Conservation (phyloP, 768 basidiomycete species). For the Lyophyllum semitale region DNA sequence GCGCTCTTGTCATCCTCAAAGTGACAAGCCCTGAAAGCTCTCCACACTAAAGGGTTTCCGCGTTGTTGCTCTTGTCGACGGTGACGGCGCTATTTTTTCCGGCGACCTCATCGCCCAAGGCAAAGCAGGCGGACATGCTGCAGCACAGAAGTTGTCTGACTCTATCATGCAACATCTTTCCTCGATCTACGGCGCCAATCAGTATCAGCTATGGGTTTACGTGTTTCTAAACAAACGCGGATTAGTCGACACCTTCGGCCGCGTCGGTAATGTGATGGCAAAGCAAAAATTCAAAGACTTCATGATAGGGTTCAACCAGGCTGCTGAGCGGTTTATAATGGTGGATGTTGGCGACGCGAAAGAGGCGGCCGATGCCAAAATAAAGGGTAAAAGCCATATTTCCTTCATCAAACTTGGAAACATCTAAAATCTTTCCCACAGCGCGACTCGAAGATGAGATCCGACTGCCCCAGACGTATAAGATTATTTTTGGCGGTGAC, state of each 20-base stretch:
- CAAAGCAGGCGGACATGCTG: conserved; percentile 56
- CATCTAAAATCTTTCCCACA: conserved; percentile 23
- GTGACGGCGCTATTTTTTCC: conserved; percentile 65
- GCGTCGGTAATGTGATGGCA: conserved; percentile 35
- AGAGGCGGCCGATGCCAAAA: conserved; percentile 76
- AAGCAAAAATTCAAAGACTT: conserved; percentile 61
- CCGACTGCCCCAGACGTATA: conserved; percentile 61
- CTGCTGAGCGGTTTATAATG: conserved; percentile 65
- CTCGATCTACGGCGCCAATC: conserved; percentile 33
- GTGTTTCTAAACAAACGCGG: conserved; percentile 68
- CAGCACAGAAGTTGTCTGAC: conserved; percentile 50
- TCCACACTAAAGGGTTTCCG: conserved; percentile 38
- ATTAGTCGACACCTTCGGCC: conserved; percentile 50
- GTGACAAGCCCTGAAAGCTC: not conserved
- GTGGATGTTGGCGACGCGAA: conserved; percentile 72
- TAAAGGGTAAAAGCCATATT: conserved; percentile 53
- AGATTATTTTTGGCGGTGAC: conserved; percentile 68
- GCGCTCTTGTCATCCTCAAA: not conserved
- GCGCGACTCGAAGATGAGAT: conserved; percentile 62
- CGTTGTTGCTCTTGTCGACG: conserved; percentile 60
- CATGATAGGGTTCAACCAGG: conserved; percentile 69
- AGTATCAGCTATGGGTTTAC: conserved; percentile 61
- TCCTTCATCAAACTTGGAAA: not conserved
- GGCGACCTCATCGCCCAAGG: conserved; percentile 54
- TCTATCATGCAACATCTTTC: conserved; percentile 38